phyloP scores from a whole-genome alignment of 2,329 filamentous ascomycete species.

The Corynespora cassiicola region DNA sequence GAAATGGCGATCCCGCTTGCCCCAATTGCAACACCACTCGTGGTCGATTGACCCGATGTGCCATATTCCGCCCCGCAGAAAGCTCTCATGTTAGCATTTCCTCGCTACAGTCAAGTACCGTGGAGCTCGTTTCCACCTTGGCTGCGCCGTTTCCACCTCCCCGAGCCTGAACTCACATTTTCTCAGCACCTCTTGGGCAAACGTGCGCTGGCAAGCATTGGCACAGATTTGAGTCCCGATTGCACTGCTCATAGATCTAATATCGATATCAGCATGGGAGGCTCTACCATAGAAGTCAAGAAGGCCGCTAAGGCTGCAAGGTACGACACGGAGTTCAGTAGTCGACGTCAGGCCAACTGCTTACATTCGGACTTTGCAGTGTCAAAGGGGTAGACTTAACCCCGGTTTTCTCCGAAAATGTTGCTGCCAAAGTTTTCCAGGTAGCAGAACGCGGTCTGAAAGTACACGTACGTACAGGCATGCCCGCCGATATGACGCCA shows the following conservation, averaged over 20 bases:
- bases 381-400: slow-evolving; percentile 33
- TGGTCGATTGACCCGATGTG: slow-evolving; percentile 26
- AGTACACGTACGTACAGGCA: slow-evolving; percentile 18
- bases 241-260: no score
- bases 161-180: no score
- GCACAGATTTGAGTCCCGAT: no score
- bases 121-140: no score
- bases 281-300: slow-evolving; percentile 1
- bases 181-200: no score
- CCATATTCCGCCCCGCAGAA: slow-evolving; percentile 17
- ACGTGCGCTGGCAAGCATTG: no score
- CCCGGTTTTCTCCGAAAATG: slow-evolving; percentile 37
- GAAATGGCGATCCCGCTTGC: slow-evolving; percentile 31
- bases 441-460: slow-evolving; percentile 37
- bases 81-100: no score
- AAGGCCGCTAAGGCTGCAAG: slow-evolving; percentile 6
- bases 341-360: no score
- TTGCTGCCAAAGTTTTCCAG: slow-evolving; percentile 38
- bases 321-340: slow-evolving; percentile 16
- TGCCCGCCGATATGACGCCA: not conserved
- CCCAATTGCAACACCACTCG: slow-evolving; percentile 15
- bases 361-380: no score
- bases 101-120: no score
- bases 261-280: slow-evolving; percentile 10
- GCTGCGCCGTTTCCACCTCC: no score